Evolutionary conservation across 2,329 filamentous ascomycete species (phyloP).

Genomic region (Trichoderma sp.): DNA sequence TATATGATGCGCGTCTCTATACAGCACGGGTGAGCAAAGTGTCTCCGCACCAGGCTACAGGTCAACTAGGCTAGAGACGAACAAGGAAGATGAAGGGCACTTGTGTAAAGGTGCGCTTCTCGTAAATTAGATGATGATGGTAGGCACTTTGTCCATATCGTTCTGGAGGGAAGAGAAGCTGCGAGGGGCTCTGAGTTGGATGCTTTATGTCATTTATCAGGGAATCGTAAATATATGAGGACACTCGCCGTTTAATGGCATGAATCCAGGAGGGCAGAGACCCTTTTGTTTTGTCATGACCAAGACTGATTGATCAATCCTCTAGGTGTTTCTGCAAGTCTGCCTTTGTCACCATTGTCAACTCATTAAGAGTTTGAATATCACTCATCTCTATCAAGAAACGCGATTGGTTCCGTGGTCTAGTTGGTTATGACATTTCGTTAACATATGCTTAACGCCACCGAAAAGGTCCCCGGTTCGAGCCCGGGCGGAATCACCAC

Average conservation of each 20-base stretch:
- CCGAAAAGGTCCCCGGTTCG: slow-evolving; percentile 29
- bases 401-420: slow-evolving; percentile 24
- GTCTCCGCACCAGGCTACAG: neutral
- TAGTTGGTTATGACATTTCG: slow-evolving; percentile 29
- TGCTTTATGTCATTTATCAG: neutral
- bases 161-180: neutral
- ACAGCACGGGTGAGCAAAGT: neutral
- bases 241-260: neutral
- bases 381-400: neutral
- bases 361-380: neutral
- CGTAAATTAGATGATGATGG: neutral
- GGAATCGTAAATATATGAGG: neutral
- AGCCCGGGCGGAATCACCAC: slow-evolving; percentile 27
- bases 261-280: neutral
- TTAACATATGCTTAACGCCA: slow-evolving; percentile 26
- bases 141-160: neutral
- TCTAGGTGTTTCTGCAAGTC: neutral
- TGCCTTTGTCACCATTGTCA: neutral
- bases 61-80: neutral
- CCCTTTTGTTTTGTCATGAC: neutral
- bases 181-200: neutral
- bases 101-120: neutral
- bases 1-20: neutral
- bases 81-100: neutral
- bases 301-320: neutral